phyloP scores from a whole-genome alignment of 169 alveolate species.

The Eimeria necatrix region DNA sequence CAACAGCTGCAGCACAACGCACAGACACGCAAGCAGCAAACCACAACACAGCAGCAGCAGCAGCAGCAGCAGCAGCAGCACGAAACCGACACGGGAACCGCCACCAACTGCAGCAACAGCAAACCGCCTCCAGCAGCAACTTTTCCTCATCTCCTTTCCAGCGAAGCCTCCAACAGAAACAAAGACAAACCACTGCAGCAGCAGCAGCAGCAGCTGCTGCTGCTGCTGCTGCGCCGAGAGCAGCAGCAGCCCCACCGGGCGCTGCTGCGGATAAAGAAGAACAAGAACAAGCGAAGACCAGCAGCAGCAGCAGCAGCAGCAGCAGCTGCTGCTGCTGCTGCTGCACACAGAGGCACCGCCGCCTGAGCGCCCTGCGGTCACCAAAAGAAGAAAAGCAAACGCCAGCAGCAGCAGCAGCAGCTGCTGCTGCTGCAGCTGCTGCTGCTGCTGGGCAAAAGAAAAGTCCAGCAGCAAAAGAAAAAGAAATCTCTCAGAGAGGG shows the following conservation, averaged over 20 bases:
- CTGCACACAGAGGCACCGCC: neutral
- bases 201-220: neutral
- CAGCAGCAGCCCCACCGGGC: neutral
- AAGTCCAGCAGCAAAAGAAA: neutral
- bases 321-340: neutral
- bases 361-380: neutral
- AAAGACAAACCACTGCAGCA: neutral
- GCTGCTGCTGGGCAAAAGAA: neutral
- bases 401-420: neutral
- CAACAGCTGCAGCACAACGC: neutral
- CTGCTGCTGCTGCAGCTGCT: neutral
- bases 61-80: neutral
- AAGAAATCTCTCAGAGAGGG: neutral
- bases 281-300: neutral
- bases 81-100: neutral
- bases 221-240: neutral
- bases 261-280: neutral
- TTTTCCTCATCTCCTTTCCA: neutral
- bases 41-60: neutral
- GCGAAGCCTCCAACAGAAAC: neutral
- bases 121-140: neutral
- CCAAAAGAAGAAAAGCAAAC: neutral
- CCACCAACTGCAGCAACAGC: neutral
- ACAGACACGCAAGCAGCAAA: no score
- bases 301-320: neutral